These are phyloP conservation scores for Kandelia obovata DNA, from an alignment of 345 rosid species.

Conservation along the genomic window DNA sequence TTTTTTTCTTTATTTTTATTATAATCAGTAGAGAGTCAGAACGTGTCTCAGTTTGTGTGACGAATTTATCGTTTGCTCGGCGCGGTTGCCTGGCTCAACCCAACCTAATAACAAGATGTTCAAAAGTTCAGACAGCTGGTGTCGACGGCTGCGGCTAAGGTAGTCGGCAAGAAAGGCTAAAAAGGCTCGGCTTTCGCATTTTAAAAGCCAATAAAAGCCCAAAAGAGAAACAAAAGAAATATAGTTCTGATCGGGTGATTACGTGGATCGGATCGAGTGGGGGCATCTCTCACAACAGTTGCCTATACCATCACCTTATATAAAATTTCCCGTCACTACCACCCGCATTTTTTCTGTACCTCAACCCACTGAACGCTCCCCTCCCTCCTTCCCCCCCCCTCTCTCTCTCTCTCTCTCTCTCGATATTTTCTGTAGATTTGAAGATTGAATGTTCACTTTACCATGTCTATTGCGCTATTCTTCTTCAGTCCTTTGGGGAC, in stretches of 20 bases:
- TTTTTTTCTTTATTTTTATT: too few species aligned
- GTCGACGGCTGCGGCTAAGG: constrained; percentile 5
- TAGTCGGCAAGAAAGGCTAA: too few species aligned
- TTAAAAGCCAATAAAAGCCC: background rate
- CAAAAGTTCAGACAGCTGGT: background rate
- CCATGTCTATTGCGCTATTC: background rate
- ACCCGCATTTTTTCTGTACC: constrained; percentile 26
- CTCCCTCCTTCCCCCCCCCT: too few species aligned
- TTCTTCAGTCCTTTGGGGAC: too few species aligned
- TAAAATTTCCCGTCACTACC: too few species aligned
- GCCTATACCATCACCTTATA: background rate
- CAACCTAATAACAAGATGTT: background rate
- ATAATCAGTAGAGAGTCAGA: background rate
- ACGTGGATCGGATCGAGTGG: constrained; percentile 34
- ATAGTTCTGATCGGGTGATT: constrained; percentile 2
- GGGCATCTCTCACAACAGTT: constrained; percentile 22
- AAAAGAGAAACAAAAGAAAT: background rate
- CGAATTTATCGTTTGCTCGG: background rate
- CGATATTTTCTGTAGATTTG: too few species aligned
- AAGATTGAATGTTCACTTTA: background rate
- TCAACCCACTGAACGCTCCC: background rate
- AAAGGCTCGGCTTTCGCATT: background rate
- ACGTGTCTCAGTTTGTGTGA: constrained; percentile 5
- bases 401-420: too few species aligned
- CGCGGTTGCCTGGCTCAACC: constrained; percentile 12